These are phyloP conservation scores for Tetracladium marchalianum DNA, from an alignment of 495 filamentous ascomycete genomes.

Conservation along the genomic window DNA sequence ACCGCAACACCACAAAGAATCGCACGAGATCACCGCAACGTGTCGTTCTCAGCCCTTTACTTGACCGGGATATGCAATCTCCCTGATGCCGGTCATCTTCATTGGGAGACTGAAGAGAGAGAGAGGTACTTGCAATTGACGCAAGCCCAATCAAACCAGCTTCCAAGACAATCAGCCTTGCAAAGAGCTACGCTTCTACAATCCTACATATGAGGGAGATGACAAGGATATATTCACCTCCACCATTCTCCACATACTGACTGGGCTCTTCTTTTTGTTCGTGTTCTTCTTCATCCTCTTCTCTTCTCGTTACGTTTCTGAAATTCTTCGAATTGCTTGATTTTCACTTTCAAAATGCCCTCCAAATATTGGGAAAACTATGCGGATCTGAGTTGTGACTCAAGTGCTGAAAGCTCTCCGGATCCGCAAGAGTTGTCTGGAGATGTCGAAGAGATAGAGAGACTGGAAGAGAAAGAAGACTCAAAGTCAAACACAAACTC, in stretches of 20 bases:
- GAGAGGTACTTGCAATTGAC: too few species aligned
- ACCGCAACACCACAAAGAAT: background rate
- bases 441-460: background rate
- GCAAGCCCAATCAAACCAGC: too few species aligned
- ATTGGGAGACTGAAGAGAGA: too few species aligned
- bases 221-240: too few species aligned
- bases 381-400: constrained; percentile 8
- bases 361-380: constrained; percentile 8
- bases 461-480: too few species aligned
- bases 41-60: constrained; percentile 11
- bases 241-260: too few species aligned
- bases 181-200: too few species aligned
- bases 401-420: constrained; percentile 1
- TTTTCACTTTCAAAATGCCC: constrained; percentile 3
- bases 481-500: background rate
- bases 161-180: too few species aligned
- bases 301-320: background rate
- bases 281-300: background rate
- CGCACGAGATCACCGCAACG: background rate
- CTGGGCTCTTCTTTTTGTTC: background rate
- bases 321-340: background rate
- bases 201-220: too few species aligned
- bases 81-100: too few species aligned
- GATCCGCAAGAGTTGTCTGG: background rate
- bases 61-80: constrained; percentile 12